Base-by-base conservation (phyloP, 106 monocot species). In the Allium cepa region DNA sequence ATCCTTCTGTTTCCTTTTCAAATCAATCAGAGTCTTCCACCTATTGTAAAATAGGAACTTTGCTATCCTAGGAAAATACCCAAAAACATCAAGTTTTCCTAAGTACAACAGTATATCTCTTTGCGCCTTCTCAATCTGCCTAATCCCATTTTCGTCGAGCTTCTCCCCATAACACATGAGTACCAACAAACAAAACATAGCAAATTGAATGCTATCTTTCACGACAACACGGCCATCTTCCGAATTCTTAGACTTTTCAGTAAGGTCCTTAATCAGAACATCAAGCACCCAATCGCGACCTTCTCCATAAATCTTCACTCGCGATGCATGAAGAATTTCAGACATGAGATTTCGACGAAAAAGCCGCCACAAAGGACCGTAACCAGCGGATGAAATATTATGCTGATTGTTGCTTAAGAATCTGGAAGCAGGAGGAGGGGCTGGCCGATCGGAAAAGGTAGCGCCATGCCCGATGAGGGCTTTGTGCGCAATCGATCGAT, bases 301-400 rank as follows among this genome's bases (percentile, higher is more conserved):
- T 0, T 60, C 10, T 15, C 71, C 47, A 72, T 49, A 83, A 13
- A 75, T 45, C 68, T 62, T 67, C 47, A 72, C 51, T 4, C 72
- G 75, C 2, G 75, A 75, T 4, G 67, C 27, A 68, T 76, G 62
- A 49, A 83, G 75, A 52, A 64, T 68, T 50, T 79, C 75, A 16
- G 72, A 26, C n/a, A 59, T 64, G 13, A 75, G 75, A 28, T 80
- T 80, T 45, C 75, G 69, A 17, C 80, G 74, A 27, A 80, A 58
- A 18, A 71, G 57, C 52, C 81, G 77, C 81, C 82, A 82, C n/a
- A 82, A 55, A 13, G 74, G 73, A 8, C 79, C 83, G 13, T 83
- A 83, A n/a, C 45, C 8, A 17, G 66, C 68, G 11, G 69, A 45
- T 48, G 17, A 45, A 64, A 82, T 71, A 51, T 12, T 67, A 61